Percentiles rank a stretch among this genome's conserved stretches.
These are phyloP conservation scores for Echinosophora koreensis DNA, from an alignment of 306 rosid species.

Conservation along the genomic window DNA sequence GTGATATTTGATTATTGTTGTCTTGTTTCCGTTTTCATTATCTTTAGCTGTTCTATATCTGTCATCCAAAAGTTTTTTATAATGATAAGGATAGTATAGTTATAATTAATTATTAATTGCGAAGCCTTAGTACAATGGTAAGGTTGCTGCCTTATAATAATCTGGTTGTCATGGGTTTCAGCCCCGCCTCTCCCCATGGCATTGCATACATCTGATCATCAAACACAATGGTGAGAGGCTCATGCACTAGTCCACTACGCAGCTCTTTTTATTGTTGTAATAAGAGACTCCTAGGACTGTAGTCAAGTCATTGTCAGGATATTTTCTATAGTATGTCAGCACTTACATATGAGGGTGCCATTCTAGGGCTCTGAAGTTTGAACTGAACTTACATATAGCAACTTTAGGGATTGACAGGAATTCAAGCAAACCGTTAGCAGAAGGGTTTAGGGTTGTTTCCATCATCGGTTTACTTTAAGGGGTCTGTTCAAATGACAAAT, in stretches of 20 bases:
- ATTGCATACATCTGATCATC: neutral
- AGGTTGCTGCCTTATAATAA: neutral
- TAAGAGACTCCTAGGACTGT: neutral
- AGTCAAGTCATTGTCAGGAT: constrained; percentile 22
- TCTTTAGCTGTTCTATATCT: constrained; percentile 3
- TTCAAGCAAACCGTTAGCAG: neutral
- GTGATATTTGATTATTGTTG: neutral
- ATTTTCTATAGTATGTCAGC: constrained; percentile 11
- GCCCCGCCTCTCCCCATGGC: neutral
- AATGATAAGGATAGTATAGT: neutral
- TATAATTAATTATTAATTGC: neutral
- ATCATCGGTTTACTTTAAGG: neutral
- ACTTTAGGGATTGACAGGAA: neutral
- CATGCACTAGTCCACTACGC: neutral
- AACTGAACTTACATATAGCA: neutral
- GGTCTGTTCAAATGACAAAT: constrained; percentile 1
- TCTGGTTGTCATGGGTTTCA: neutral
- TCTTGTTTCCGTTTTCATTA: constrained; percentile 33
- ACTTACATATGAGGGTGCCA: neutral
- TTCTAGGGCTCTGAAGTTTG: neutral
- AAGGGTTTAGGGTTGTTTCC: neutral
- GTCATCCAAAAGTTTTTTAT: neutral
- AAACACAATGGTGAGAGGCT: neutral
- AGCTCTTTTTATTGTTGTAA: neutral
- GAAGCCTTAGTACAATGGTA: neutral